These are phyloP conservation scores for Rhizophagus clarus DNA, from an alignment of 192 early-diverging fungal species.

Conservation along the genomic window DNA sequence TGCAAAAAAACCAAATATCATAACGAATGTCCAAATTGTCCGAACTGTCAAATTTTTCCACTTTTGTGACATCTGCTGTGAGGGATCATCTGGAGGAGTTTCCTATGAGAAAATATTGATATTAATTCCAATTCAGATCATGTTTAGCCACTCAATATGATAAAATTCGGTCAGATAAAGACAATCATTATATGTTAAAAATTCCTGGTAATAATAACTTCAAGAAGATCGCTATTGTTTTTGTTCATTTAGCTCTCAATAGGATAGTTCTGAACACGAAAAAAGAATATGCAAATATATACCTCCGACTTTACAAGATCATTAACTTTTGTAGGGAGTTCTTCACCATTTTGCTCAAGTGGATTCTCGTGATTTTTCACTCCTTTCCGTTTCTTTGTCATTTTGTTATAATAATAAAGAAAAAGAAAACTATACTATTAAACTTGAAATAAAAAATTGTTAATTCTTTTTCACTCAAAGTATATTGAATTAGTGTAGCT, in stretches of 20 bases:
- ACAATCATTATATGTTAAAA: not conserved
- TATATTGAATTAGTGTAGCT: no score
- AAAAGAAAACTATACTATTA: not conserved
- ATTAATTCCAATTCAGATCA: not conserved
- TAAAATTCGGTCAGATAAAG: not conserved
- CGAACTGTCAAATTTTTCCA: slow-evolving; percentile 87
- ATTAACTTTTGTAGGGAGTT: not conserved
- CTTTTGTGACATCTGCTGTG: slow-evolving; percentile 50
- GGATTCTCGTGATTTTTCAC: not conserved
- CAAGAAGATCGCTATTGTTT: not conserved
- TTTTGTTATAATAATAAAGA: not conserved
- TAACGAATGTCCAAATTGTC: slow-evolving; percentile 82
- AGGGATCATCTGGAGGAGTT: slow-evolving; percentile 19
- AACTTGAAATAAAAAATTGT: not conserved
- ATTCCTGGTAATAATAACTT: not conserved
- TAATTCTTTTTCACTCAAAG: not conserved
- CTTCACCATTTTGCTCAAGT: not conserved
- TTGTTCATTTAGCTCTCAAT: not conserved
- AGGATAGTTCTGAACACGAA: not conserved
- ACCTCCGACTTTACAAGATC: not conserved
- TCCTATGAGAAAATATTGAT: not conserved
- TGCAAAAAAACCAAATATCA: slow-evolving; percentile 84
- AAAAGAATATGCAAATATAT: not conserved
- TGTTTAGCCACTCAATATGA: not conserved
- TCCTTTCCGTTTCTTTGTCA: not conserved